A percentile compares a stretch with the other conserved stretches of the same genome.
phyloP scores from a whole-genome alignment of 805 yeast genomes.

The Scheffersomyces spartinae region DNA sequence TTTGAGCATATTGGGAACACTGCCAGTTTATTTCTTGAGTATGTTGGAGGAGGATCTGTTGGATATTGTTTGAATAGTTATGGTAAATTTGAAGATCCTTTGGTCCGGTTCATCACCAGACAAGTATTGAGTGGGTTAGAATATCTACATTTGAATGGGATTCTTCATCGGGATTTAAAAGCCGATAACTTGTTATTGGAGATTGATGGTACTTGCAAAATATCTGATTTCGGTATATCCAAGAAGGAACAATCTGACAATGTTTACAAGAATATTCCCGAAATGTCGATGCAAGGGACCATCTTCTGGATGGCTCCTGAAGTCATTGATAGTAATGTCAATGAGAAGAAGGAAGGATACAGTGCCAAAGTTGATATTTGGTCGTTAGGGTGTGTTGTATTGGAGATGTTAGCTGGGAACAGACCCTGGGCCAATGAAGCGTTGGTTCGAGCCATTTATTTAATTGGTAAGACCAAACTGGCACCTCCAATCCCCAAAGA shows the following conservation, averaged over 20 bases:
- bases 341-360: slow-evolving; percentile 74
- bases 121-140: slow-evolving; percentile 80
- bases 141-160: slow-evolving; percentile 81
- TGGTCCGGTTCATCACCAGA: slow-evolving; percentile 59
- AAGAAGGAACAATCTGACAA: slow-evolving; percentile 59
- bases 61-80: slow-evolving; percentile 72
- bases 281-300: slow-evolving; percentile 98
- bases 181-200: slow-evolving; percentile 88
- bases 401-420: slow-evolving; percentile 96
- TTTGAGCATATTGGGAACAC: slow-evolving; percentile 68
- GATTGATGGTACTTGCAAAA: slow-evolving; percentile 87
- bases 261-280: slow-evolving; percentile 83
- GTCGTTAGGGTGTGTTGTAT: slow-evolving; percentile 94
- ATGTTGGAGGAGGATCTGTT: slow-evolving; percentile 96
- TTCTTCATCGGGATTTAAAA: slow-evolving; percentile 86
- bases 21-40: slow-evolving; percentile 83
- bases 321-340: slow-evolving; percentile 75
- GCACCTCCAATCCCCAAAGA: slow-evolving; percentile 98
- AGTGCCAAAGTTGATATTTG: slow-evolving; percentile 97
- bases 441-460: slow-evolving; percentile 88
- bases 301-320: slow-evolving; percentile 99
- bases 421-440: slow-evolving; percentile 97
- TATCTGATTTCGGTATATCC: slow-evolving; percentile 94
- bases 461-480: slow-evolving; percentile 69
- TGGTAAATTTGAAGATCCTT: slow-evolving; percentile 74